Conservation (phyloP, 192 early-diverging fungal genomes). For the Coemansia sp. region DNA sequence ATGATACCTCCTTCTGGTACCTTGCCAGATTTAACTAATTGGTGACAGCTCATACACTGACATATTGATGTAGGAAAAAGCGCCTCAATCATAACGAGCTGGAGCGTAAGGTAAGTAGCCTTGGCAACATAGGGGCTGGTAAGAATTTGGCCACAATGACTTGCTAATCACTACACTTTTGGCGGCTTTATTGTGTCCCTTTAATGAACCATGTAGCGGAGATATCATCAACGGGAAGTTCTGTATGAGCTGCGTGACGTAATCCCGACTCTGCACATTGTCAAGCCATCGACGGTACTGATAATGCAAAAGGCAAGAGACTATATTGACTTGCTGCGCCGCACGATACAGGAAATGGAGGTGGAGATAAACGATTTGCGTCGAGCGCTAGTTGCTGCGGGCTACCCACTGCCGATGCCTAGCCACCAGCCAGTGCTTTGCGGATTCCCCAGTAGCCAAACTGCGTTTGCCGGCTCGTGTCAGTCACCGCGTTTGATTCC, state of each 20-base stretch:
- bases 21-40: not conserved
- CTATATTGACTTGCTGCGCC: conserved; percentile 50
- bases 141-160: not conserved
- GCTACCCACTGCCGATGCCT: conserved; percentile 50
- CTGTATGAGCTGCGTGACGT: conserved; percentile 55
- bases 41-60: not conserved
- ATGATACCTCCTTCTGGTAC: not conserved
- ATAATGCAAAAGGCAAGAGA: conserved; percentile 58
- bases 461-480: conserved; percentile 25
- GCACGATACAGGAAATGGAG: conserved; percentile 52
- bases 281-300: conserved; percentile 53
- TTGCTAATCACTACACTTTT: not conserved
- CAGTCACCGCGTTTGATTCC: conserved; percentile 26
- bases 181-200: not conserved
- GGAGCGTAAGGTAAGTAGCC: conserved; percentile 49
- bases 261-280: conserved; percentile 48
- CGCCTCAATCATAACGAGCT: conserved; percentile 55
- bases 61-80: conserved; percentile 42
- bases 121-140: not conserved
- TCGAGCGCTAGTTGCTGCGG: conserved; percentile 47
- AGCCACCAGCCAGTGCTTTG: conserved; percentile 34
- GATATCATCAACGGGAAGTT: conserved; percentile 54
- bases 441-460: conserved; percentile 21
- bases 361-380: conserved; percentile 51
- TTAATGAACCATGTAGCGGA: conserved; percentile 29